These are phyloP conservation scores for Orbilia ellipsospora DNA, from an alignment of 2,329 filamentous ascomycete species.

Conservation along the genomic window DNA sequence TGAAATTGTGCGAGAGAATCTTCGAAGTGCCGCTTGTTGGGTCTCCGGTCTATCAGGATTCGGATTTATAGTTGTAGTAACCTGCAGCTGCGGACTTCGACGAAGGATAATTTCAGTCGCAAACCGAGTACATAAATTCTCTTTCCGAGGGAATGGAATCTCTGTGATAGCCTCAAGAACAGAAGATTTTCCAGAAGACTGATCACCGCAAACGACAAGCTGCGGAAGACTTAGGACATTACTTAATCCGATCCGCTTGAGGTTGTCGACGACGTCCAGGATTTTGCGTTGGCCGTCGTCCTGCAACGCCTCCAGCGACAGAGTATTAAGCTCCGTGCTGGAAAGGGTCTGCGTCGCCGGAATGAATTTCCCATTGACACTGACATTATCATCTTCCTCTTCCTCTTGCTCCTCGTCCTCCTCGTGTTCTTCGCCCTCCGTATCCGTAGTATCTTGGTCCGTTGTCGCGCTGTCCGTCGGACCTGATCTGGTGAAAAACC, in stretches of 20 bases:
- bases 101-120: slow-evolving; percentile 71
- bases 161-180: slow-evolving; percentile 73
- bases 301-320: slow-evolving; percentile 64
- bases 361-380: slow-evolving; percentile 9
- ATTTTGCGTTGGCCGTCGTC: slow-evolving; percentile 65
- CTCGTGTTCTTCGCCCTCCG: slow-evolving; percentile 10
- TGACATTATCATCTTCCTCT: background rate
- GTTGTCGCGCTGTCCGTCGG: background rate
- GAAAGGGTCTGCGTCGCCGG: background rate
- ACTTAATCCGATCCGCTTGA: slow-evolving; percentile 67
- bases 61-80: slow-evolving; percentile 65
- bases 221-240: slow-evolving; percentile 67
- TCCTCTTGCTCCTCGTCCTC: slow-evolving; percentile 14
- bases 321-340: slow-evolving; percentile 58
- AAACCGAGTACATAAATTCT: slow-evolving; percentile 71
- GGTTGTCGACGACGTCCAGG: slow-evolving; percentile 68
- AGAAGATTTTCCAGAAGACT: slow-evolving; percentile 73
- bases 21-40: slow-evolving; percentile 61
- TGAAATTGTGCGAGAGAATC: slow-evolving; percentile 61
- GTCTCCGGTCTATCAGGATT: slow-evolving; percentile 56
- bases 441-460: slow-evolving; percentile 11
- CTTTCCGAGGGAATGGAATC: slow-evolving; percentile 70
- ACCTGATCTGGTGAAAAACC: slow-evolving; percentile 25
- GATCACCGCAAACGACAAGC: slow-evolving; percentile 71
- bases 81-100: slow-evolving; percentile 61